phyloP scores from a whole-genome alignment of 116 monocot species.

The Phalaenopsis hybrid region DNA sequence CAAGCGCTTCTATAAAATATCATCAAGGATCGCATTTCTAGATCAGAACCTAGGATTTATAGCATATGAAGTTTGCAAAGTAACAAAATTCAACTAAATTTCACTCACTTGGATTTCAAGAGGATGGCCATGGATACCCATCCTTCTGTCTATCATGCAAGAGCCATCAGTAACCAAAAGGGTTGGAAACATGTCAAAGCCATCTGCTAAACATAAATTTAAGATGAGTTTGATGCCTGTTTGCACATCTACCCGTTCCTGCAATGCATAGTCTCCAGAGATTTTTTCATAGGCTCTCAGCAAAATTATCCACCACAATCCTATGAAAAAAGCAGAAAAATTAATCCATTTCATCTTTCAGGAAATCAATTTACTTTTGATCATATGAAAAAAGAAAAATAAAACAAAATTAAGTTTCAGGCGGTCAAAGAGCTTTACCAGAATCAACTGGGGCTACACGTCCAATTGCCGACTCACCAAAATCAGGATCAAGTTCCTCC shows the following conservation, averaged over 20 bases:
- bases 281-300: slow-evolving; percentile 59
- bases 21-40: too few species aligned
- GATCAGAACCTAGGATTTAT: too few species aligned
- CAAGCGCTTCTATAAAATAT: too few species aligned
- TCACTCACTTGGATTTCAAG: slow-evolving; percentile 53
- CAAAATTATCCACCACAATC: too few species aligned
- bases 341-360: too few species aligned
- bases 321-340: too few species aligned
- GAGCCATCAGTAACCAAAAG: slow-evolving; percentile 55
- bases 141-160: slow-evolving; percentile 57
- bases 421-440: slow-evolving; percentile 18
- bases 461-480: slow-evolving; percentile 54
- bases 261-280: slow-evolving; percentile 37
- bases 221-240: slow-evolving; percentile 38
- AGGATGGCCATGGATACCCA: slow-evolving; percentile 68
- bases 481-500: slow-evolving; percentile 35
- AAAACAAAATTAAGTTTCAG: neutral
- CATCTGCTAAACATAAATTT: slow-evolving; percentile 55
- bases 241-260: slow-evolving; percentile 37
- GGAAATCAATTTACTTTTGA: too few species aligned
- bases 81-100: neutral
- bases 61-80: neutral
- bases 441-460: slow-evolving; percentile 55
- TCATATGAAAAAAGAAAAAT: too few species aligned
- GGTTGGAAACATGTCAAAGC: slow-evolving; percentile 61